Evolutionary conservation across 176 grass and related monocot genomes (phyloP).

Genomic region (Phoenix roebelenii): DNA sequence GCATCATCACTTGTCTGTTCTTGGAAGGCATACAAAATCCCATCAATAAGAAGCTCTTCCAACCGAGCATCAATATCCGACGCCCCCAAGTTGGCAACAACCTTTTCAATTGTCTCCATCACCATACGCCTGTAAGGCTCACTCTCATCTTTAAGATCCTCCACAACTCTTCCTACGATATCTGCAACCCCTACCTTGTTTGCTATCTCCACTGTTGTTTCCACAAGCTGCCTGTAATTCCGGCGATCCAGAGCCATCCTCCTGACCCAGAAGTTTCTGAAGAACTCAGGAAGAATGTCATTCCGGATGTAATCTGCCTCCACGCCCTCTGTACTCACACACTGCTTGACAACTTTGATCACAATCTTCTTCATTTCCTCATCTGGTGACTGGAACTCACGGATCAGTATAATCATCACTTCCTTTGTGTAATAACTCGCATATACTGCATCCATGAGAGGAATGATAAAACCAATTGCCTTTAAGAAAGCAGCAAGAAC

Average conservation of each 20-base stretch:
- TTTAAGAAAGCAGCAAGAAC: conserved; percentile 94
- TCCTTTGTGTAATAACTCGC: conserved; percentile 97
- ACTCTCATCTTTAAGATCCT: conserved; percentile 94
- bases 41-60: conserved; percentile 96
- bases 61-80: conserved; percentile 90
- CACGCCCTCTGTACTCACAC: conserved; percentile 95
- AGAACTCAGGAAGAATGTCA: conserved; percentile 88
- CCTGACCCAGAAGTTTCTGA: conserved; percentile 85
- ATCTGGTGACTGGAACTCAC: conserved; percentile 96
- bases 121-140: conserved; percentile 98
- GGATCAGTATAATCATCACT: conserved; percentile 86
- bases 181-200: conserved; percentile 93
- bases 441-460: conserved; percentile 94
- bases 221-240: conserved; percentile 98
- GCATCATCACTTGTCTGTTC: conserved; percentile 99
- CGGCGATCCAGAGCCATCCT: conserved; percentile 95
- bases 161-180: conserved; percentile 81
- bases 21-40: conserved; percentile 97
- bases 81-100: conserved; percentile 87
- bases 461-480: conserved; percentile 97
- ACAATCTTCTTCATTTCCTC: conserved; percentile 99
- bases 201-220: conserved; percentile 93
- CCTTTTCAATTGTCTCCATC: conserved; percentile 98
- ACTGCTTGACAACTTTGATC: conserved; percentile 94
- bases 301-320: conserved; percentile 83